Conservation (phyloP, 208 protist species). For the Trypanosoma rangeli region DNA sequence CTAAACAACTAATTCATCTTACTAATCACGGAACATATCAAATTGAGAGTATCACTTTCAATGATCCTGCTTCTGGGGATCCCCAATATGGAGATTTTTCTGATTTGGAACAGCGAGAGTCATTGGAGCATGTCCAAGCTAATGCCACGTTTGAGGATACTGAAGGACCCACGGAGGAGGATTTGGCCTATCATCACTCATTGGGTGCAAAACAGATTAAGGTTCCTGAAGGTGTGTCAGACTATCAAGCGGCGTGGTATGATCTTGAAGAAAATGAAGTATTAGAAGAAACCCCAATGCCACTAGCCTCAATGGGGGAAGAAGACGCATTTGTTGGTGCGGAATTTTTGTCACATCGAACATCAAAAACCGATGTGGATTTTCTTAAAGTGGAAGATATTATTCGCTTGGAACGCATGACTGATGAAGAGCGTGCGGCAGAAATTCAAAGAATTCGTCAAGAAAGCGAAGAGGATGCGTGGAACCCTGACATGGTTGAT, state of each 20-base stretch:
- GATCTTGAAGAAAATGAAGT: constrained; percentile 60
- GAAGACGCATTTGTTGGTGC: constrained; percentile 61
- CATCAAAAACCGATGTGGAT: constrained; percentile 78
- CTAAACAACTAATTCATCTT: constrained; percentile 79
- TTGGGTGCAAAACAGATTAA: constrained; percentile 45
- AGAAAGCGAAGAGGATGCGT: constrained; percentile 79
- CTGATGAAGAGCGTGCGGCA: constrained; percentile 65
- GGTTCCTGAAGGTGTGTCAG: constrained; percentile 66
- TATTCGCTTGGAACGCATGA: constrained; percentile 82
- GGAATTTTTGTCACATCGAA: constrained; percentile 64
- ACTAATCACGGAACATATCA: constrained; percentile 91
- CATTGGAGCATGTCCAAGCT: constrained; percentile 72
- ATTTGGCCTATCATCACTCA: constrained; percentile 60
- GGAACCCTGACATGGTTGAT: constrained; percentile 86
- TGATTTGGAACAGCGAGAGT: constrained; percentile 57
- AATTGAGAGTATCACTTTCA: constrained; percentile 50
- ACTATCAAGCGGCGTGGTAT: constrained; percentile 80
- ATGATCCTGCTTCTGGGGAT: constrained; percentile 27
- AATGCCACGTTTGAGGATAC: constrained; percentile 75
- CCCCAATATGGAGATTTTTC: constrained; percentile 48
- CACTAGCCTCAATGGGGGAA: constrained; percentile 20
- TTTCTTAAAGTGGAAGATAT: constrained; percentile 85
- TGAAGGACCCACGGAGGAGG: constrained; percentile 67
- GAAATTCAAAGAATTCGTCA: constrained; percentile 78
- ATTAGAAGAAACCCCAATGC: constrained; percentile 13